A percentile compares a stretch with the other conserved stretches of the same genome.
These are phyloP conservation scores for Sporisorium exsertum DNA, from an alignment of 1,284 basidiomycete species.

Conservation along the genomic window DNA sequence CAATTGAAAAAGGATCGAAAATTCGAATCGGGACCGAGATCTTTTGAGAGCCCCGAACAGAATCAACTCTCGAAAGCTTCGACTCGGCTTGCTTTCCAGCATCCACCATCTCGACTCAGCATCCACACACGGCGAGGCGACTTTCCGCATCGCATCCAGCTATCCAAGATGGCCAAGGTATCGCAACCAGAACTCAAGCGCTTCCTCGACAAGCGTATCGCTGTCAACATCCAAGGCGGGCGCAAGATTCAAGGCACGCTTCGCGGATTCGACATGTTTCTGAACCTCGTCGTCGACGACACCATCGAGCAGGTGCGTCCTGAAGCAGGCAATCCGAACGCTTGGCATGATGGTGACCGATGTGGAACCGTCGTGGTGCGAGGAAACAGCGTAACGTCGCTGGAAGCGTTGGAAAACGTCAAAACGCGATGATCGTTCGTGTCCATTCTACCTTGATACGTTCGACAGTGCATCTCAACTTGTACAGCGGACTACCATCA, in stretches of 20 bases:
- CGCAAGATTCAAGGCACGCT: slow-evolving; percentile 95
- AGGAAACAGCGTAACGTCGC: slow-evolving; percentile 67
- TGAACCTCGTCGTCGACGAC: slow-evolving; percentile 97
- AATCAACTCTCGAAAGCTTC: not conserved
- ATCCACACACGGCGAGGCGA: not conserved
- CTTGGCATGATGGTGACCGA: slow-evolving; percentile 58
- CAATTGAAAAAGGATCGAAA: too few species aligned
- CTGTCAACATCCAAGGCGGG: slow-evolving; percentile 93
- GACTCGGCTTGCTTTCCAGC: not conserved
- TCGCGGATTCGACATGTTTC: slow-evolving; percentile 97
- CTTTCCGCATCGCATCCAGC: not conserved
- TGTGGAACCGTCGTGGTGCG: slow-evolving; percentile 68
- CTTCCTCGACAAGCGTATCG: slow-evolving; percentile 99
- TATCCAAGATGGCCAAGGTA: slow-evolving; percentile 61
- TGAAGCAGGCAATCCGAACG: slow-evolving; percentile 71
- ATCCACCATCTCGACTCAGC: not conserved
- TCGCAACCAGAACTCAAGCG: slow-evolving; percentile 68
- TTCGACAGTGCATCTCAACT: not conserved
- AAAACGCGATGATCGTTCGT: slow-evolving; percentile 45
- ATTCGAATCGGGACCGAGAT: slow-evolving; percentile 25
- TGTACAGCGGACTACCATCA: not conserved
- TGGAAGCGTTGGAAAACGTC: slow-evolving; percentile 65
- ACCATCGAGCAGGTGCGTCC: slow-evolving; percentile 83
- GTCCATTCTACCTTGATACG: not conserved
- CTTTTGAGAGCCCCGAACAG: slow-evolving; percentile 2